Conservation (phyloP, 2,329 filamentous ascomycete genomes). For the Teratosphaeria gauchensis region DNA sequence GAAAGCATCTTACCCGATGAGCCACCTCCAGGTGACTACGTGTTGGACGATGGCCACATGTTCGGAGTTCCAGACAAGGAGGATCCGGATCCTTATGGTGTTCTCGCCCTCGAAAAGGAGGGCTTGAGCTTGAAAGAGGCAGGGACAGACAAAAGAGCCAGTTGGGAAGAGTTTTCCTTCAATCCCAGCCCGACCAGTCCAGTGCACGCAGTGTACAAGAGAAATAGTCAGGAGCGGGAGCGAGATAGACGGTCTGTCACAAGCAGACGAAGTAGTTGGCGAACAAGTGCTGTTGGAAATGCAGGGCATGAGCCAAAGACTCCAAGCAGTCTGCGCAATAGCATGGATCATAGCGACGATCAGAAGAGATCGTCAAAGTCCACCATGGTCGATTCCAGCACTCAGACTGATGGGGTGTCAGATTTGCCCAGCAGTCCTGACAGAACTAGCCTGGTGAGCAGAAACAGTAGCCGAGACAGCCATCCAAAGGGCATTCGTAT, state of each 20-base stretch:
- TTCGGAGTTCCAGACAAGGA: constrained; percentile 73
- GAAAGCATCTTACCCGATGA: constrained; percentile 55
- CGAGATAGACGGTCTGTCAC: constrained; percentile 10
- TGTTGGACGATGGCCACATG: constrained; percentile 41
- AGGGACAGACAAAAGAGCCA: constrained; percentile 63
- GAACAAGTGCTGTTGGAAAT: constrained; percentile 15
- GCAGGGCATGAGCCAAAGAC: constrained; percentile 12
- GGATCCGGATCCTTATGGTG: constrained; percentile 86
- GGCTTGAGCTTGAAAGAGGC: constrained; percentile 85
- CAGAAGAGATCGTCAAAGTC: constrained; percentile 6
- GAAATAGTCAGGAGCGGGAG: constrained; percentile 49
- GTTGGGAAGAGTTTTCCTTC: constrained; percentile 75
- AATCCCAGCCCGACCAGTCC: constrained; percentile 68
- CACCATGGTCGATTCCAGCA: constrained; percentile 19
- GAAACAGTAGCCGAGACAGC: constrained; percentile 12
- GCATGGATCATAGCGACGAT: constrained; percentile 13
- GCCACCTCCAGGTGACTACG: constrained; percentile 67
- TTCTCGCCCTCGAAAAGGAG: constrained; percentile 80
- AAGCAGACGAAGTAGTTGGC: constrained; percentile 58
- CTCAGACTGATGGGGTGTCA: constrained; percentile 21
- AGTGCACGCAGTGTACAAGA: constrained; percentile 46
- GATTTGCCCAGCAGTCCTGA: constrained; percentile 10
- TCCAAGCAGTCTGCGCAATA: constrained; percentile 22
- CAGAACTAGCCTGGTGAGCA: constrained; percentile 9
- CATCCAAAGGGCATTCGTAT: constrained; percentile 5